Evolutionary conservation across 2,329 filamentous ascomycete species (phyloP).

Genomic region (Bipolaris victoriae): DNA sequence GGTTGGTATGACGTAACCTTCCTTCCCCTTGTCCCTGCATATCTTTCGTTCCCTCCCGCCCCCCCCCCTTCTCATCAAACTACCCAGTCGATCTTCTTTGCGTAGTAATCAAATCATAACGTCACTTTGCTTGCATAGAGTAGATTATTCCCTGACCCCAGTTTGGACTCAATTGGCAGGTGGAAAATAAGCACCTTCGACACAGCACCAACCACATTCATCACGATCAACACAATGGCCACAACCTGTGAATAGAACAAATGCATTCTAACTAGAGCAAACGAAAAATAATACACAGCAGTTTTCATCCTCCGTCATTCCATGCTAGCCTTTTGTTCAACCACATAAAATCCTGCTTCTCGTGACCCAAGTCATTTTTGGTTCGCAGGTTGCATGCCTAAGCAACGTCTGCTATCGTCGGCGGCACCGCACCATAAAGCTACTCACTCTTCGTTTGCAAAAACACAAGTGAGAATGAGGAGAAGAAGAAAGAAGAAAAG

Average conservation of each 20-base stretch:
- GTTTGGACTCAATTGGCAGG: too few relatives aligned
- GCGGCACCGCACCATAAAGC: slow-evolving; percentile 16
- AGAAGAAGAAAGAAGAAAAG: slow-evolving; percentile 11
- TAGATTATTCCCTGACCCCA: too few relatives aligned
- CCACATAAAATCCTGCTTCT: slow-evolving; percentile 30
- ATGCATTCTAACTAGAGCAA: slow-evolving; percentile 39
- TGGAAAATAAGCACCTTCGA: neutral
- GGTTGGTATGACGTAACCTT: neutral
- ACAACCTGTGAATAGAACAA: slow-evolving; percentile 22
- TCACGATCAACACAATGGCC: too few relatives aligned
- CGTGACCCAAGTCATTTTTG: slow-evolving; percentile 11
- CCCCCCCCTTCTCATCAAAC: too few relatives aligned
- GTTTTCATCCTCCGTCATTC: slow-evolving; percentile 16
- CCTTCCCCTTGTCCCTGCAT: too few relatives aligned
- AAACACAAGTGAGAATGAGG: slow-evolving; percentile 9
- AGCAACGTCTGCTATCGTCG: slow-evolving; percentile 28
- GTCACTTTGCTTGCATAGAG: too few relatives aligned
- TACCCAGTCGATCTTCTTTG: too few relatives aligned
- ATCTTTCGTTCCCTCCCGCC: too few relatives aligned
- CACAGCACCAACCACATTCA: neutral
- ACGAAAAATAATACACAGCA: slow-evolving; percentile 40
- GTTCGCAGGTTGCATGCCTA: slow-evolving; percentile 28
- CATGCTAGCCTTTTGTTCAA: slow-evolving; percentile 10
- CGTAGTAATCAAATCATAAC: too few relatives aligned
- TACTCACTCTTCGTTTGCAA: slow-evolving; percentile 4